Conservation (phyloP, 345 rosid species). For the Firmiana major region DNA sequence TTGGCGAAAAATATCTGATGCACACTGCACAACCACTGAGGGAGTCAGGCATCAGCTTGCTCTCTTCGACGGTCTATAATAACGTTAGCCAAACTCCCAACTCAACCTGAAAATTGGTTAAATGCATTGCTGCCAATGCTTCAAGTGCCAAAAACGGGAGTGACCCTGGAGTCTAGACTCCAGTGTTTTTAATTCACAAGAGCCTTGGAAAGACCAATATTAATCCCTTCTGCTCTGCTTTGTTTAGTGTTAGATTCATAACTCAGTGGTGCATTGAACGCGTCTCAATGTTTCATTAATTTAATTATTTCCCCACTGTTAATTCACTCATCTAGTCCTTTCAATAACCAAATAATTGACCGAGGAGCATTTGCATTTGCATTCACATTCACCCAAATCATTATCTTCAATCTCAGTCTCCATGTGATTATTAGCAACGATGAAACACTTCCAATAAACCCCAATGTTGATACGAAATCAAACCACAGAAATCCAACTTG, state of each 20-base stretch:
- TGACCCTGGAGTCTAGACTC: not conserved
- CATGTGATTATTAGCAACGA: not conserved
- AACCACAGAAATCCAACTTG: not conserved
- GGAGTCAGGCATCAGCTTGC: not conserved
- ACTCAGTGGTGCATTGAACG: not conserved
- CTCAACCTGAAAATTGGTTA: not conserved
- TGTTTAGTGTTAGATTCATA: not conserved
- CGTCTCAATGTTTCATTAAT: not conserved
- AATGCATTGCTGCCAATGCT: not conserved
- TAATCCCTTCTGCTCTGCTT: not conserved
- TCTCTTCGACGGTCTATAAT: not conserved
- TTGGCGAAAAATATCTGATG: conserved; percentile 3
- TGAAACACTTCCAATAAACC: not conserved
- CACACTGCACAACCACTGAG: not conserved
- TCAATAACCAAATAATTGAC: not conserved
- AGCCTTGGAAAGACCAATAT: not conserved
- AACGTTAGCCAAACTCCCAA: not conserved
- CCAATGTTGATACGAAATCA: not conserved
- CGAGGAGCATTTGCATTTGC: no score
- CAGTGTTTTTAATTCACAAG: not conserved
- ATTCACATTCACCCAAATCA: no score
- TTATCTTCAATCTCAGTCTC: not conserved
- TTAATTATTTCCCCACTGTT: not conserved
- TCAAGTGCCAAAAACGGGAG: not conserved
- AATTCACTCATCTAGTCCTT: not conserved